Evolutionary conservation across 768 basidiomycete species (phyloP).

Genomic region (Tricholoma furcatifolium): DNA sequence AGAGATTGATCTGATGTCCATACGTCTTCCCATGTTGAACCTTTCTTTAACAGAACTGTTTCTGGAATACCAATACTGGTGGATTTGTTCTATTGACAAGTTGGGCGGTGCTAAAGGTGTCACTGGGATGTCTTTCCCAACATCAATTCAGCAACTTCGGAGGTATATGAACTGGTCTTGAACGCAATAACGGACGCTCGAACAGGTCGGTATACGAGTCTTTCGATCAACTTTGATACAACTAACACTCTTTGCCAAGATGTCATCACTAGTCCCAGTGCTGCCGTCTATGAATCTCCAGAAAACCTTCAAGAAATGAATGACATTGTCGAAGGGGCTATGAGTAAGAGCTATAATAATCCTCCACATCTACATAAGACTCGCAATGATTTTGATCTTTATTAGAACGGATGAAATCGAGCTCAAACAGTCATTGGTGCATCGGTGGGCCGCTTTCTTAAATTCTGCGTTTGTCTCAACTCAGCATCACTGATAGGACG

Average conservation of each 20-base stretch:
- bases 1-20: not conserved
- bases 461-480: not conserved
- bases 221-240: not conserved
- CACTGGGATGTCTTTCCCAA: slow-evolving; percentile 5
- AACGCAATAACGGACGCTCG: slow-evolving; percentile 9
- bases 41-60: not conserved
- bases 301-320: slow-evolving; percentile 7
- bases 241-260: not conserved
- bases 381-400: no score
- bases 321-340: slow-evolving; percentile 6
- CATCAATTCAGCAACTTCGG: not conserved
- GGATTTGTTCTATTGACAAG: not conserved
- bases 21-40: not conserved
- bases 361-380: not conserved
- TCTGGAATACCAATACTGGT: slow-evolving; percentile 7
- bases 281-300: slow-evolving; percentile 2
- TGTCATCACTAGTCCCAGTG: not conserved
- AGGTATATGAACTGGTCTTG: not conserved
- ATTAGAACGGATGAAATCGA: not conserved
- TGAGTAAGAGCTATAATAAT: not conserved
- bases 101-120: not conserved
- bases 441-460: not conserved
- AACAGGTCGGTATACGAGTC: not conserved
- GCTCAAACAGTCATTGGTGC: not conserved
- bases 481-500: slow-evolving; percentile 6